phyloP scores from a whole-genome alignment of 1,284 basidiomycete genomes.

The Apiotrichum siamense region DNA sequence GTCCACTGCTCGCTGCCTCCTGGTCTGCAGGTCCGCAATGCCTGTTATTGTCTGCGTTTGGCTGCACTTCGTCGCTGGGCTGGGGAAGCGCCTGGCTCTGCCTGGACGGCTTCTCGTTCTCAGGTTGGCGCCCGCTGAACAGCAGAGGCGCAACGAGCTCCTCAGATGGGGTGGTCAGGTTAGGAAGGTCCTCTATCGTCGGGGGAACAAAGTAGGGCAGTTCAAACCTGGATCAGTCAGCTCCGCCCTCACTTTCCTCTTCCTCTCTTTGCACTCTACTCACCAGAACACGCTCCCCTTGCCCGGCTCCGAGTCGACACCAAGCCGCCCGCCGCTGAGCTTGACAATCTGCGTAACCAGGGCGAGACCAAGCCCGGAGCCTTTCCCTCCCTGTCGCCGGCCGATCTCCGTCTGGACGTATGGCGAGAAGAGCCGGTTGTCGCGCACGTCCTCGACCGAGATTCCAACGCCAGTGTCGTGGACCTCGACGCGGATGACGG shows the following conservation, averaged over 20 bases:
- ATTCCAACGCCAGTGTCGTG: conserved; percentile 75
- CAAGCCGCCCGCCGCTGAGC: conserved; percentile 69
- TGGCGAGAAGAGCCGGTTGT: conserved; percentile 48
- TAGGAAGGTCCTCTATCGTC: not conserved
- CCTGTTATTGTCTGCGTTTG: no score
- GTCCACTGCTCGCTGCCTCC: no score
- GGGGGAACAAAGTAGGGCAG: not conserved
- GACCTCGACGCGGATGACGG: conserved; percentile 69
- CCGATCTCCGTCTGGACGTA: conserved; percentile 54
- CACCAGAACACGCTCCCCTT: conserved; percentile 45
- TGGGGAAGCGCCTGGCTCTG: no score
- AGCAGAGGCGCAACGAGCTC: not conserved
- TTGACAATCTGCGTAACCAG: conserved; percentile 85
- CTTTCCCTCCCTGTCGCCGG: conserved; percentile 75
- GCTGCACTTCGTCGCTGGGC: not conserved
- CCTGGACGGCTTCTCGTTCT: not conserved
- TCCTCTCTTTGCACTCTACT: not conserved
- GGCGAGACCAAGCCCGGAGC: conserved; percentile 75
- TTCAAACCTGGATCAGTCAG: conserved; percentile 1
- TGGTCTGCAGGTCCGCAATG: no score
- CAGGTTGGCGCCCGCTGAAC: not conserved
- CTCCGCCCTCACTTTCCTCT: not conserved
- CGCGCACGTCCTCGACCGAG: conserved; percentile 61
- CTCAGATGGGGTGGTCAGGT: not conserved
- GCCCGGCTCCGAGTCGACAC: conserved; percentile 48